These are phyloP conservation scores for Flaveria linearis DNA, from an alignment of 129 eudicot genomes.

Conservation along the genomic window DNA sequence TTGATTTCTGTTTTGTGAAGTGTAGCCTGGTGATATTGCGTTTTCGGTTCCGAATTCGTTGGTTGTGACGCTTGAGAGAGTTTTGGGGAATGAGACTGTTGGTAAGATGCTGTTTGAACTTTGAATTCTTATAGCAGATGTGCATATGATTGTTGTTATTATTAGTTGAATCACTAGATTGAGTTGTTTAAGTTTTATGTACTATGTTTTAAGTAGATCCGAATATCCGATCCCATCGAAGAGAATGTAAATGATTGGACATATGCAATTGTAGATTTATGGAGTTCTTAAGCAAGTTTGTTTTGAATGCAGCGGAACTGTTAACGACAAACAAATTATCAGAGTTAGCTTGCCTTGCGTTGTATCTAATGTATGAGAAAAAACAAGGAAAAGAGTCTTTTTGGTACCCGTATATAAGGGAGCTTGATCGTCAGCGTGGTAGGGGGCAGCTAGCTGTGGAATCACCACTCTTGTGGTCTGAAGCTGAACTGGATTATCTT, in stretches of 20 bases:
- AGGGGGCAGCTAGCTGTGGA: constrained; percentile 96
- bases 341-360: constrained; percentile 93
- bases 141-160: constrained; percentile 11
- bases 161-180: no score
- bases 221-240: not conserved
- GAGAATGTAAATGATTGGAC: not conserved
- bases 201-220: no score
- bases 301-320: constrained; percentile 72
- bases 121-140: not conserved
- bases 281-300: no score
- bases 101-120: constrained; percentile 50
- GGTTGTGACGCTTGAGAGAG: constrained; percentile 90
- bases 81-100: constrained; percentile 83
- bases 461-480: constrained; percentile 89
- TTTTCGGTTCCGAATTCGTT: constrained; percentile 80
- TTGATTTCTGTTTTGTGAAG: not conserved
- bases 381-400: constrained; percentile 91
- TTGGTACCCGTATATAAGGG: constrained; percentile 93
- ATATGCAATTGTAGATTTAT: not conserved
- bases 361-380: constrained; percentile 95
- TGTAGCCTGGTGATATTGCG: constrained; percentile 77
- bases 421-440: constrained; percentile 96
- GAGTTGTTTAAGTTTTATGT: no score
- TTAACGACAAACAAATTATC: constrained; percentile 90
- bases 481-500: constrained; percentile 56